Base-by-base conservation (phyloP, 805 yeast genomes). In the Suhomyces vadensis region DNA sequence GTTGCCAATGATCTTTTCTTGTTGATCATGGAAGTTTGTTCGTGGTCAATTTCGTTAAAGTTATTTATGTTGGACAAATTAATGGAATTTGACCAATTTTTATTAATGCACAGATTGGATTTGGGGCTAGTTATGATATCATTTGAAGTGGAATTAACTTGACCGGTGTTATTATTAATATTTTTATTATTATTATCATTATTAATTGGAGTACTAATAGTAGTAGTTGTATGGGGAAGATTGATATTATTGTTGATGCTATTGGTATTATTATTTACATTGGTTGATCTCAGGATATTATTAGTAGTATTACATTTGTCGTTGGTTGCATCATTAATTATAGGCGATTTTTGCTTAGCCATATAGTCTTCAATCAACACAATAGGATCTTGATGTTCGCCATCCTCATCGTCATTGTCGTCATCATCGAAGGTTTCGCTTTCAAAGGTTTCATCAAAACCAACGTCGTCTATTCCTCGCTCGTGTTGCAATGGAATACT, bases 301-400 rank as follows among this genome's bases (percentile, higher is more conserved):
- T 7, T 11, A 6, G 33, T 11, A 16, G 6, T 13, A 11, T 29
- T 29, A n/a, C n/a, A n/a, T n/a, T n/a, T n/a, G n/a, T n/a, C n/a
- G n/a, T n/a, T n/a, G n/a, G 13, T 19, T 7, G 14, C 14, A 16
- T n/a, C n/a, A n/a, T n/a, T n/a, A n/a, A n/a, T n/a, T n/a, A n/a
- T n/a, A n/a, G n/a, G n/a, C 3, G 40, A 4, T 22, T 29, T 29
- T 24, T 37, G 42, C n/a, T 36, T 31, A n/a, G 49, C 62, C 49
- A 81, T 67, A 55, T 81, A 81, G 52, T 81, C 86, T 52, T 81
- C 86, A 7, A 81, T 74, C 14, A 81, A 57, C 1, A 80, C 79
- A 11, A 67, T 70, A 7, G 69, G 75, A 37, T 67, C 73, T 27
- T 66, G 64, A 17, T 61, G 66, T 6, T 54, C 63, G 16, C 48